phyloP scores from a whole-genome alignment of 1,284 basidiomycete species.

The Earliella scabrosa region DNA sequence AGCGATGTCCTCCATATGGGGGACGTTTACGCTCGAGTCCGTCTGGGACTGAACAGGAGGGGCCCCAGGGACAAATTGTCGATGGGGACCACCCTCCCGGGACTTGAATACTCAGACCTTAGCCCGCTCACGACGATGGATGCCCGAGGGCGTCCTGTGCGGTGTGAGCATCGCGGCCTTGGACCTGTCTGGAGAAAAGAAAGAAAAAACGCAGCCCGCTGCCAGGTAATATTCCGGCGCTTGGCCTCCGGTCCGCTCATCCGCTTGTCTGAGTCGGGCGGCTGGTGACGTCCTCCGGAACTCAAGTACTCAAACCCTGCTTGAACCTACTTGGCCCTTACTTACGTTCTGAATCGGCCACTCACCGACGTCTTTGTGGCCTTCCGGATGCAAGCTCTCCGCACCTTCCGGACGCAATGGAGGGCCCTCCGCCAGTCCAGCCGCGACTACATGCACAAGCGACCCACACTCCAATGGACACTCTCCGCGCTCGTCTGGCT shows the following conservation, averaged over 20 bases:
- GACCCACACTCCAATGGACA: constrained; percentile 25
- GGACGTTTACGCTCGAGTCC: not conserved
- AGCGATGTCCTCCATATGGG: not conserved
- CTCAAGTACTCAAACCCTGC: not conserved
- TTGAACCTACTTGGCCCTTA: not conserved
- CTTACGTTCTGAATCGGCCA: not conserved
- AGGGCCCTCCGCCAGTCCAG: constrained; percentile 19
- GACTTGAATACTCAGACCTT: not conserved
- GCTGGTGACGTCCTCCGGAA: not conserved
- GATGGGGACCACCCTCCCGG: not conserved
- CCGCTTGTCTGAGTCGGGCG: not conserved
- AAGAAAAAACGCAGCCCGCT: not conserved
- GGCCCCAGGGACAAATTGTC: not conserved
- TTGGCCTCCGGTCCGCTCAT: not conserved
- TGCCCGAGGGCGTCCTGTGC: not conserved
- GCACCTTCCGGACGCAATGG: constrained; percentile 5
- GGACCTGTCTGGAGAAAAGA: not conserved
- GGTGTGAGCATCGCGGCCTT: not conserved
- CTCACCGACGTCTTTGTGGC: not conserved
- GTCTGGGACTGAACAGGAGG: not conserved
- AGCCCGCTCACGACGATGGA: not conserved
- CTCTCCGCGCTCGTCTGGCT: constrained; percentile 56
- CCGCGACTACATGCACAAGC: constrained; percentile 15
- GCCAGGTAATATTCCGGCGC: no score
- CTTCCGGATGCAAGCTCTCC: constrained; percentile 9